Conservation (phyloP, 441 rosid genomes). For the Euphorbia celastroides region DNA sequence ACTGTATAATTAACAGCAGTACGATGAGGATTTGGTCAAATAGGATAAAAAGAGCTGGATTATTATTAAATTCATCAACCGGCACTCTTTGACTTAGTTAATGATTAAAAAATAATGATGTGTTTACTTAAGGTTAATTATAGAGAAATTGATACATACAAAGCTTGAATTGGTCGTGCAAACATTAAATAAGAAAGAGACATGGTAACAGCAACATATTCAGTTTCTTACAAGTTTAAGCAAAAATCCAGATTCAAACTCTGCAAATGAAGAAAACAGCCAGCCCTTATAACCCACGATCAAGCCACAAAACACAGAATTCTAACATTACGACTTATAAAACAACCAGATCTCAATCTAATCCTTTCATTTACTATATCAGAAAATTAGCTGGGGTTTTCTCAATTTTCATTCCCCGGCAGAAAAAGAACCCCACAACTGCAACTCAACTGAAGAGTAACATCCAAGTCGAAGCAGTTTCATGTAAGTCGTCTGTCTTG, state of each 20-base stretch:
- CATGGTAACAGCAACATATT: neutral
- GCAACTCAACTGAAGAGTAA: conserved; percentile 5
- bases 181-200: conserved; percentile 5
- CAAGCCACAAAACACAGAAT: conserved; percentile 20
- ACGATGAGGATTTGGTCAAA: no score
- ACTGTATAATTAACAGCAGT: no score
- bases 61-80: neutral
- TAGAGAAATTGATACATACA: neutral
- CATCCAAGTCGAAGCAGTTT: conserved; percentile 25
- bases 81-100: neutral
- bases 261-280: conserved; percentile 45
- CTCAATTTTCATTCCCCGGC: conserved; percentile 24
- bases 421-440: conserved; percentile 24
- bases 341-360: conserved; percentile 15
- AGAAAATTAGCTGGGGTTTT: conserved; percentile 43
- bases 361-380: conserved; percentile 24
- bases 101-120: neutral
- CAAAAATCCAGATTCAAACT: neutral
- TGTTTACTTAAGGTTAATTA: neutral
- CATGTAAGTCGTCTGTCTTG: conserved; percentile 45
- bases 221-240: neutral
- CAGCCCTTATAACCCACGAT: conserved; percentile 18
- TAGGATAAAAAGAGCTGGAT: neutral
- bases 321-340: neutral
- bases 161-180: conserved; percentile 10